Percentiles rank a stretch among this genome's conserved stretches.
These are phyloP conservation scores for Prunus yedoensis DNA, from an alignment of 331 rosid species.

Conservation along the genomic window DNA sequence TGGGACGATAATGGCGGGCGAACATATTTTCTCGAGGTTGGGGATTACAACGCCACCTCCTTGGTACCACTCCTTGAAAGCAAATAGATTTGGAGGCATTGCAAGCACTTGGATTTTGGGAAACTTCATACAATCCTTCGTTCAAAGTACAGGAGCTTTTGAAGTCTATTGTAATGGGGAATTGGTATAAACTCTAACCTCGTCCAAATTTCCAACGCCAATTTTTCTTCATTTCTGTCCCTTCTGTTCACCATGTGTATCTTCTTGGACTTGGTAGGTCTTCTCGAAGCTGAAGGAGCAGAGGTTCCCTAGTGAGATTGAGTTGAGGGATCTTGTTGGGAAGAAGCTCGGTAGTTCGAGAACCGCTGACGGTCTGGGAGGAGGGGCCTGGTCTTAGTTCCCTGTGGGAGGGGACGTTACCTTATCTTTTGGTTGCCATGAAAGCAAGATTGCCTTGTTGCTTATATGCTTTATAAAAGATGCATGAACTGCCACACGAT, in stretches of 20 bases:
- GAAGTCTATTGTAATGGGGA: conserved; percentile 67
- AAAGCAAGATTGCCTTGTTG: background rate
- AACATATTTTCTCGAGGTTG: conserved; percentile 61
- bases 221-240: background rate
- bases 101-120: conserved; percentile 64
- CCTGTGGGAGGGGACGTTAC: background rate
- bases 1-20: conserved; percentile 44
- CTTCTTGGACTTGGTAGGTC: conserved; percentile 37
- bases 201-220: too few relatives aligned
- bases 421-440: background rate
- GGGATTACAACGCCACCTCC: conserved; percentile 53
- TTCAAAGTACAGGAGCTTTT: conserved; percentile 68
- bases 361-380: background rate
- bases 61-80: conserved; percentile 53
- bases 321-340: conserved; percentile 57
- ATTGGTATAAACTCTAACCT: conserved; percentile 34
- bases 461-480: background rate
- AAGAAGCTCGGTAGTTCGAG: conserved; percentile 38
- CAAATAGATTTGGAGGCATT: conserved; percentile 58
- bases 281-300: conserved; percentile 65
- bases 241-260: background rate
- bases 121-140: conserved; percentile 53
- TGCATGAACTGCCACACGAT: background rate
- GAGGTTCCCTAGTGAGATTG: conserved; percentile 68
- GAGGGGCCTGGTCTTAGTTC: conserved; percentile 27